These are phyloP conservation scores for Lipomyces starkeyi DNA, from an alignment of 805 yeast genomes.

Conservation along the genomic window DNA sequence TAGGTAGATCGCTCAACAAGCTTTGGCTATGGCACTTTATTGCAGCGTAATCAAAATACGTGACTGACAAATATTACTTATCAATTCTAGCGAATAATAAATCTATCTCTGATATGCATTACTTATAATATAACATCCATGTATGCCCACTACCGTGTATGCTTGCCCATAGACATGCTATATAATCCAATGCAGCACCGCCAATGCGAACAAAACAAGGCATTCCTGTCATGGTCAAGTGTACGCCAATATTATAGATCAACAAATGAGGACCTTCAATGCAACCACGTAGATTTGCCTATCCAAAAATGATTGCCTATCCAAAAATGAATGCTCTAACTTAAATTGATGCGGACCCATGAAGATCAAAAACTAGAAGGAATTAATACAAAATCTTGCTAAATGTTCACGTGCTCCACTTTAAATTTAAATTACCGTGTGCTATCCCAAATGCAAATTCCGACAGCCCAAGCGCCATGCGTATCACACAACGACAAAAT, in stretches of 20 bases:
- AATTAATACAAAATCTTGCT: no score
- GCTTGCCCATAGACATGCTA: no score
- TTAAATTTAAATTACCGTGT: background rate
- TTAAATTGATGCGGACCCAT: background rate
- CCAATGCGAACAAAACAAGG: background rate
- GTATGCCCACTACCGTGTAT: no score
- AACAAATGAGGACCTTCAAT: background rate
- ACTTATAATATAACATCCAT: background rate
- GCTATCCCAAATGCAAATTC: background rate
- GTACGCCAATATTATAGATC: no score
- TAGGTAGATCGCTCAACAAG: no score
- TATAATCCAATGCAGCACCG: background rate
- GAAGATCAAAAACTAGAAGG: background rate
- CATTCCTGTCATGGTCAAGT: no score
- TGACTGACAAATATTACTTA: no score
- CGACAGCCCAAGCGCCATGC: background rate
- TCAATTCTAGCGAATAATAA: background rate
- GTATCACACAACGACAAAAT: constrained; percentile 1
- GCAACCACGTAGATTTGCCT: background rate
- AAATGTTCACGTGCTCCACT: background rate
- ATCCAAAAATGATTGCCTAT: background rate
- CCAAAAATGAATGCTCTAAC: background rate
- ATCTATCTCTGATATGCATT: background rate
- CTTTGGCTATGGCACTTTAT: background rate
- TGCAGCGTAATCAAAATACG: background rate